Evolutionary conservation across 441 rosid genomes (phyloP), one percentile per base, ranked within the genome.

Genomic region (Mallotus repandus): DNA sequence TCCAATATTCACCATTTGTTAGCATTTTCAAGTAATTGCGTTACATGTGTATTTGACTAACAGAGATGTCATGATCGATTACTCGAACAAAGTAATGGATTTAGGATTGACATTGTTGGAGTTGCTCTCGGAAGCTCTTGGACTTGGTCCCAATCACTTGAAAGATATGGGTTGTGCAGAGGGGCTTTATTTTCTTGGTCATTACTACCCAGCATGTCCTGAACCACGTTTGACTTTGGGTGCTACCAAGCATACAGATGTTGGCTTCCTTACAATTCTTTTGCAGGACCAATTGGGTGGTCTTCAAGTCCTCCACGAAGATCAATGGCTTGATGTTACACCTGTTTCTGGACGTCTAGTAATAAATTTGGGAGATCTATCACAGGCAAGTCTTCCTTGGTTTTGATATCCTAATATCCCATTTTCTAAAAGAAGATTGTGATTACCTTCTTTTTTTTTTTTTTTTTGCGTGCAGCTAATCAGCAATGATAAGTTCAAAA

Each of bases 401-500:
- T 29, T 29, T 29, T 29, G 3, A 29, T 2, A 29, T 49, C 46
- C 46, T 43, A 43, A 43, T 43, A 43, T 29, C 32, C 32, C 32
- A 29, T 2, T 29, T 29, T 29, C 32, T 29, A 29, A 29, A 1
- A 29, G 3, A 29, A 29, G 32, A 29, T 29, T 29, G 32, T 29
- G 32, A 29, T 29, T 29, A 29, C 2, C 0, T 43, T 43, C 3
- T 43, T 43, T 52, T 13, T 15, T 16, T 43, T 75, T 55, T 18
- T 19, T 9, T 48, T 50, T 29, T 4, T 49, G 10, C 58, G 16
- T 49, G 79, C 74, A 85, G 86, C 80, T 85, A 18, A 65, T 85
- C 25, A 55, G 83, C 16, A 83, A 85, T 49, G 83, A 71, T 55
- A 81, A 75, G 76, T 77, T 83, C 19, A 71, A 53, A 54, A 86